Evolutionary conservation across 2,329 filamentous ascomycete genomes (phyloP).

Genomic region (Diaporthe batatas): DNA sequence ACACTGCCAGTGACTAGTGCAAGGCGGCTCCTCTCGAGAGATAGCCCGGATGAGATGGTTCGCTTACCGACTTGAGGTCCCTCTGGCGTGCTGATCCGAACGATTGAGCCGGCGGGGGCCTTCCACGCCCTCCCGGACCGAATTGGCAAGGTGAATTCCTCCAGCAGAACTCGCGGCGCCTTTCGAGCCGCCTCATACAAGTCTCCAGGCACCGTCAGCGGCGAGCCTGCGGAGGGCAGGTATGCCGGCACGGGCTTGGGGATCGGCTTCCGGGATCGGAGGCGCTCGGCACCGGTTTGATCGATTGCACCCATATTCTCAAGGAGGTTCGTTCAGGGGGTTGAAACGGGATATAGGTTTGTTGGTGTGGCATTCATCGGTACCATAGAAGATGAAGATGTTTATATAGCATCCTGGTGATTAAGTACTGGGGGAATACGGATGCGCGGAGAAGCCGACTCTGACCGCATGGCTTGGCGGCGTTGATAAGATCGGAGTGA

Average conservation of each 20-base stretch:
- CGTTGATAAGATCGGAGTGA: constrained; percentile 25
- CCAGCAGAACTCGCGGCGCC: constrained; percentile 56
- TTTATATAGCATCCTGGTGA: not conserved
- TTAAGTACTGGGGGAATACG: not conserved
- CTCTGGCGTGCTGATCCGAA: constrained; percentile 80
- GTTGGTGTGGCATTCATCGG: not conserved
- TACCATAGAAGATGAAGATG: not conserved
- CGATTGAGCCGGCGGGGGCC: constrained; percentile 75
- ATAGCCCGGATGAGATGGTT: not conserved
- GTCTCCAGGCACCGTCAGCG: constrained; percentile 58
- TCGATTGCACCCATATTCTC: not conserved
- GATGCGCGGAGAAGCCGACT: not conserved
- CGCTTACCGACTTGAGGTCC: constrained; percentile 78
- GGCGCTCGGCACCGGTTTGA: constrained; percentile 56
- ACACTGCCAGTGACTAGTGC: no score
- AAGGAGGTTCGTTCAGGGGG: no score
- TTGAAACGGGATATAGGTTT: not conserved
- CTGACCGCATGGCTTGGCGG: constrained; percentile 24
- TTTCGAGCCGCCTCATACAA: constrained; percentile 73
- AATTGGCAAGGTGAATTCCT: constrained; percentile 76
- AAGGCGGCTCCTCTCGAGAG: no score
- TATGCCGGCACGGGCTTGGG: constrained; percentile 65
- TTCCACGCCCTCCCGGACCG: constrained; percentile 81
- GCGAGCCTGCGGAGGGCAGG: constrained; percentile 58
- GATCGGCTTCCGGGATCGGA: constrained; percentile 58